Conservation (phyloP, 352 stramenopile genomes). For the Globisporangium spiculum region DNA sequence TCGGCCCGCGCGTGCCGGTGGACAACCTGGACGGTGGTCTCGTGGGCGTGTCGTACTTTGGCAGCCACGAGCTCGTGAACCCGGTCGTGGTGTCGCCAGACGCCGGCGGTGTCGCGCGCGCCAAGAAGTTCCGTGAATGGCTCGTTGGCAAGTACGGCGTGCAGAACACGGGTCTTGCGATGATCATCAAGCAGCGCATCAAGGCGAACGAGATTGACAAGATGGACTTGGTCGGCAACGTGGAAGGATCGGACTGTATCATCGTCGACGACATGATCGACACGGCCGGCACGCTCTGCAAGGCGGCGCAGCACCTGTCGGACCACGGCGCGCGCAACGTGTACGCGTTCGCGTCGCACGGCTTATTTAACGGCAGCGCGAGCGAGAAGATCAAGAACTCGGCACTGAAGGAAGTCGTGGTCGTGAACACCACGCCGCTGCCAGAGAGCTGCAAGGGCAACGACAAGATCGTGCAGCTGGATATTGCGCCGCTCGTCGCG, state of each 20-base stretch:
- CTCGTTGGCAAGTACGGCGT: slow-evolving; percentile 97
- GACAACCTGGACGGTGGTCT: slow-evolving; percentile 98
- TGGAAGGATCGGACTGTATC: slow-evolving; percentile 98
- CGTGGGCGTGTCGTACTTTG: slow-evolving; percentile 94
- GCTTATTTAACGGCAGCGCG: slow-evolving; percentile 94
- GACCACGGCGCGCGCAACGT: slow-evolving; percentile 96
- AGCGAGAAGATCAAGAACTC: slow-evolving; percentile 89
- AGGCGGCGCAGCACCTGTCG: slow-evolving; percentile 96
- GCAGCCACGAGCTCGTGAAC: slow-evolving; percentile 97
- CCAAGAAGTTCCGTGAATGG: slow-evolving; percentile 99
- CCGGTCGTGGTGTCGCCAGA: slow-evolving; percentile 99
- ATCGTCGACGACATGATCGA: slow-evolving; percentile 99
- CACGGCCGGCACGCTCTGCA: slow-evolving; percentile 98
- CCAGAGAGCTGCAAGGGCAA: slow-evolving; percentile 90
- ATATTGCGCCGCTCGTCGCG: slow-evolving; percentile 96
- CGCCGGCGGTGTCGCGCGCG: slow-evolving; percentile 97
- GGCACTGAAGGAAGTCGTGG: slow-evolving; percentile 89
- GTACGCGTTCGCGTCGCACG: slow-evolving; percentile 99
- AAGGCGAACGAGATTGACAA: slow-evolving; percentile 96
- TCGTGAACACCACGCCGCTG: slow-evolving; percentile 88
- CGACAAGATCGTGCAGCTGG: slow-evolving; percentile 98
- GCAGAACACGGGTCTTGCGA: slow-evolving; percentile 96
- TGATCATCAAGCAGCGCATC: slow-evolving; percentile 99
- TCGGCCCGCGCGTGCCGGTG: slow-evolving; percentile 97
- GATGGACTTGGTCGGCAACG: slow-evolving; percentile 99